Conservation (phyloP, 192 early-diverging fungal species). For the Umbelopsis ramanniana region DNA sequence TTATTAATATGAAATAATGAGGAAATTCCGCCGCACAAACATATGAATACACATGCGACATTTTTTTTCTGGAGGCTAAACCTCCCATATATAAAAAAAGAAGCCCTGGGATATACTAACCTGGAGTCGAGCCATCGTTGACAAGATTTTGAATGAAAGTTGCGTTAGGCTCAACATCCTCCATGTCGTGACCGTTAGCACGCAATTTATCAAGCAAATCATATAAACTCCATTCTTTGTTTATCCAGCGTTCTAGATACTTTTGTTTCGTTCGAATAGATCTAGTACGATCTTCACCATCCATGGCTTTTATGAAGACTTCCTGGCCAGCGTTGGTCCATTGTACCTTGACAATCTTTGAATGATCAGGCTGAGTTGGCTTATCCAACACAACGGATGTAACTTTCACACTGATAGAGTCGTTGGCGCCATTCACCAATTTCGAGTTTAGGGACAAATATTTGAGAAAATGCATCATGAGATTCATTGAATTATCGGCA, state of each 20-base stretch:
- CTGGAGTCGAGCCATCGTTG: background rate
- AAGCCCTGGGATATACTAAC: background rate
- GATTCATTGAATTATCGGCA: conserved; percentile 5
- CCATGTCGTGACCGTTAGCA: background rate
- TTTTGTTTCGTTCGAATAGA: conserved; percentile 4
- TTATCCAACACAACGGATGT: conserved; percentile 6
- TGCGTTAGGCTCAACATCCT: conserved; percentile 3
- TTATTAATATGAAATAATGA: background rate
- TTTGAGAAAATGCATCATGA: conserved; percentile 23
- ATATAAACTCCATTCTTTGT: conserved; percentile 1
- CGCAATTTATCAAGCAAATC: background rate
- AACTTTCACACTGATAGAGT: conserved; percentile 1
- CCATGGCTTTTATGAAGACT: background rate
- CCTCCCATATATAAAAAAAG: background rate
- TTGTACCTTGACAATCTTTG: conserved; percentile 13
- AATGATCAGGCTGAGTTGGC: background rate
- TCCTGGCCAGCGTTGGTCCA: conserved; percentile 6
- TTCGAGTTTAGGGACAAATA: conserved; percentile 1
- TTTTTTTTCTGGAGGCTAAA: background rate
- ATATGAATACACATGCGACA: background rate
- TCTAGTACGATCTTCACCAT: background rate
- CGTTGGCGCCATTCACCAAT: background rate
- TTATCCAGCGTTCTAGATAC: conserved; percentile 14
- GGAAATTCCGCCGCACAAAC: background rate
- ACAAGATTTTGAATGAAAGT: background rate